Percentiles rank a stretch among this genome's conserved stretches.
Evolutionary conservation across 805 yeast genomes (phyloP).

Genomic region (Candida vartiovaarae): DNA sequence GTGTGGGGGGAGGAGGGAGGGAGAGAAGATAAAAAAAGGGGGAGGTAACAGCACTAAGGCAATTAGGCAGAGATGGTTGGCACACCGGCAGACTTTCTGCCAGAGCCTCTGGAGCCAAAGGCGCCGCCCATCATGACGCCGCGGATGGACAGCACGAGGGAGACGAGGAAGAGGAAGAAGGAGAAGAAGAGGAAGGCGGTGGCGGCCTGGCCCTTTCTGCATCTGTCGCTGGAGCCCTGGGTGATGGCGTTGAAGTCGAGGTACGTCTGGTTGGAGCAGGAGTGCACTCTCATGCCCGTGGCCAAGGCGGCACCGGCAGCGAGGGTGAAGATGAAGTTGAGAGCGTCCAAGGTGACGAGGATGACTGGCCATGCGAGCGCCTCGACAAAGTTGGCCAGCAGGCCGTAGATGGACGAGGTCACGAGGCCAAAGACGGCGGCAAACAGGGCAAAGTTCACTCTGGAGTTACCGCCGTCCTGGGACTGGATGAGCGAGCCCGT

Average conservation of each 20-base stretch:
- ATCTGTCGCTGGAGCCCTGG: conserved; percentile 76
- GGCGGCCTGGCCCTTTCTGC: conserved; percentile 91
- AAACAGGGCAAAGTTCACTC: conserved; percentile 85
- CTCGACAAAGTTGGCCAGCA: conserved; percentile 67
- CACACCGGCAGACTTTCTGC: conserved; percentile 66
- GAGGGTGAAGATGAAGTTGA: conserved; percentile 87
- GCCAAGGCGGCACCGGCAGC: conserved; percentile 95
- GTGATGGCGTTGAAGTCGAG: conserved; percentile 57
- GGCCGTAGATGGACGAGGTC: conserved; percentile 74
- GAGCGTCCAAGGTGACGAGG: conserved; percentile 68
- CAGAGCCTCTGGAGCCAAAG: conserved; percentile 43
- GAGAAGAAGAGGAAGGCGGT: conserved; percentile 81
- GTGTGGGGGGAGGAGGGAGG: too few relatives aligned
- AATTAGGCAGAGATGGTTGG: conserved; percentile 48
- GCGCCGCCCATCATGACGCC: conserved; percentile 53
- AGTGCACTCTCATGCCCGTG: conserved; percentile 79
- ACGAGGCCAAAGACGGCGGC: conserved; percentile 82
- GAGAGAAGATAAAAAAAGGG: too few relatives aligned
- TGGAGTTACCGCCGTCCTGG: conserved; percentile 49
- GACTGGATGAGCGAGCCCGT: conserved; percentile 83
- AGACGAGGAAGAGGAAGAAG: conserved; percentile 64
- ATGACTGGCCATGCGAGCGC: conserved; percentile 85
- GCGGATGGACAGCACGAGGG: conserved; percentile 44
- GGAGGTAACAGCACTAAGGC: neutral
- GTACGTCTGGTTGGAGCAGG: conserved; percentile 68